phyloP scores from a whole-genome alignment of 148 eudicot species.

The Arctostaphylos glauca region DNA sequence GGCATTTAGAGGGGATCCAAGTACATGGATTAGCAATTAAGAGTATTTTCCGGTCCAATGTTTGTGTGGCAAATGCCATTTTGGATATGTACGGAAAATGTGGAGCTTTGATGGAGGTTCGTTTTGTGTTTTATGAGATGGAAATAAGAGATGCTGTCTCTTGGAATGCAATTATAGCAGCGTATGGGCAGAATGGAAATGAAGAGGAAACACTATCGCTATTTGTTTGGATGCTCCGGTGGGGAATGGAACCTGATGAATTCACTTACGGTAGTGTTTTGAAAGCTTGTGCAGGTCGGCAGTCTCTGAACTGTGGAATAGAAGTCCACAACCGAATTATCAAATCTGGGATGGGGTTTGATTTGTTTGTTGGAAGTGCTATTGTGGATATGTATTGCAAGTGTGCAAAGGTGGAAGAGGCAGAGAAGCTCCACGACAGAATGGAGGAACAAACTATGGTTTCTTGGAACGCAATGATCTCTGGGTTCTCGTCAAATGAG shows the following conservation, averaged over 20 bases:
- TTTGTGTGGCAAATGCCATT: conserved; percentile 80
- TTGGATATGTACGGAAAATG: conserved; percentile 96
- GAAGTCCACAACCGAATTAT: conserved; percentile 65
- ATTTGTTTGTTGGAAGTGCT: conserved; percentile 76
- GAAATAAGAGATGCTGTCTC: conserved; percentile 69
- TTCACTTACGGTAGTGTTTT: conserved; percentile 90
- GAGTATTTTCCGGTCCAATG: conserved; percentile 42
- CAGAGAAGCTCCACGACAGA: conserved; percentile 71
- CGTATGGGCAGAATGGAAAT: conserved; percentile 71
- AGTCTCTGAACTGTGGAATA: conserved; percentile 47
- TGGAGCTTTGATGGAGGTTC: conserved; percentile 62
- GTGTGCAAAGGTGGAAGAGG: conserved; percentile 67
- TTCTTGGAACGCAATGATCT: conserved; percentile 89
- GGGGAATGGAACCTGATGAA: conserved; percentile 71
- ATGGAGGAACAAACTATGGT: conserved; percentile 61
- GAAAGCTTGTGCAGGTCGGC: conserved; percentile 64
- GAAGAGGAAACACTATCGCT: conserved; percentile 49
- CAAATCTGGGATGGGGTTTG: conserved; percentile 76
- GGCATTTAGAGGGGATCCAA: conserved; percentile 47
- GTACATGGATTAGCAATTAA: conserved; percentile 70
- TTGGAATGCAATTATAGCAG: conserved; percentile 86
- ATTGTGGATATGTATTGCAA: conserved; percentile 96
- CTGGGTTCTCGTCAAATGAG: conserved; percentile 58
- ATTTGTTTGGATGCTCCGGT: conserved; percentile 63
- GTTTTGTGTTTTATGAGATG: conserved; percentile 66